phyloP scores from a whole-genome alignment of 1,139 yeast species.

The Geotrichum klebahnii region DNA sequence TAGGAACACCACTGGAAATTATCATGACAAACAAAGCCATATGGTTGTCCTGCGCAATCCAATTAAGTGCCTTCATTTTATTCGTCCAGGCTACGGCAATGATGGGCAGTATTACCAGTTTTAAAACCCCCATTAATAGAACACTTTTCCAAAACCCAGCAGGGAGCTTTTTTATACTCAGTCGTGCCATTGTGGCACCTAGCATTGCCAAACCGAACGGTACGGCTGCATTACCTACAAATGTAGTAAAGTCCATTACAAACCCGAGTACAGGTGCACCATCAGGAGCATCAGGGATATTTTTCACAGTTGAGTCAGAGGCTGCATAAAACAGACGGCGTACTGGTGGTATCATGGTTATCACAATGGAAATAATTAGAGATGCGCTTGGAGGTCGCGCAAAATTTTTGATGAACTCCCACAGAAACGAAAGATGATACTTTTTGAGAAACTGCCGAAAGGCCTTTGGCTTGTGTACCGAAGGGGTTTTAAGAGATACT shows the following conservation, averaged over 20 bases:
- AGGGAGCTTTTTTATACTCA: constrained; percentile 57
- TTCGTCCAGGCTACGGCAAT: constrained; percentile 58
- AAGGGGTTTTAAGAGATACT: too few species aligned
- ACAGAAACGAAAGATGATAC: constrained; percentile 29
- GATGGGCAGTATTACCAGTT: constrained; percentile 55
- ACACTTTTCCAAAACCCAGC: constrained; percentile 68
- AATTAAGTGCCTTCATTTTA: constrained; percentile 46
- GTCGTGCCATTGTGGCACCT: constrained; percentile 82
- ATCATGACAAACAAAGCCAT: constrained; percentile 65
- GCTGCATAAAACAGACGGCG: constrained; percentile 58
- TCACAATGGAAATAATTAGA: constrained; percentile 55
- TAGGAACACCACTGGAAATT: constrained; percentile 74
- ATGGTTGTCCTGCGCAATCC: constrained; percentile 53
- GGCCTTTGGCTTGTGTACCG: background rate
- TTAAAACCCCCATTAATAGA: constrained; percentile 43
- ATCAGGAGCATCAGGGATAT: constrained; percentile 73
- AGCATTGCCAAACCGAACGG: constrained; percentile 76
- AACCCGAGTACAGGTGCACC: constrained; percentile 76
- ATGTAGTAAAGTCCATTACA: constrained; percentile 70
- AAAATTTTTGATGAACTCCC: constrained; percentile 54
- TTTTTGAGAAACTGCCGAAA: constrained; percentile 19
- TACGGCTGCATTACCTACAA: constrained; percentile 82
- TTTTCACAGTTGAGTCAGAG: constrained; percentile 43
- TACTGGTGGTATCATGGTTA: constrained; percentile 83
- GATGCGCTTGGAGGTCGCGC: constrained; percentile 66